These are phyloP conservation scores for Tricholomella constricta DNA, from an alignment of 768 basidiomycete species.

Conservation along the genomic window DNA sequence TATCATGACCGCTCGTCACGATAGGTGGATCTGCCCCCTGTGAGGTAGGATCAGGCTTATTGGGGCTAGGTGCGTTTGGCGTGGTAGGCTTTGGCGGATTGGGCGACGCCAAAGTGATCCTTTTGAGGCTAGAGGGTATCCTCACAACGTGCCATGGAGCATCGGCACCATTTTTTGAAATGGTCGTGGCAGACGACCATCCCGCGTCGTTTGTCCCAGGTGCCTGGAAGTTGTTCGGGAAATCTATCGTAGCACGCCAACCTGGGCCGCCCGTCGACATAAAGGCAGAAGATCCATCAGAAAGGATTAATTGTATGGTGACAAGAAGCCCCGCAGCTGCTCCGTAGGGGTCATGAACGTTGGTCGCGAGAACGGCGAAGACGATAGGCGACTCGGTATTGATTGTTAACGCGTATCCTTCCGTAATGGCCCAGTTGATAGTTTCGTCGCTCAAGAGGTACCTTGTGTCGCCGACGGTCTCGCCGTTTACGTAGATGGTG, in stretches of 20 bases:
- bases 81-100: no score
- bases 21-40: no score
- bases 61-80: background rate
- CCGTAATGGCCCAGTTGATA: no score
- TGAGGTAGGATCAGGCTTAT: no score
- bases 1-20: no score
- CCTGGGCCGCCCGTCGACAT: background rate
- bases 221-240: constrained; percentile 4
- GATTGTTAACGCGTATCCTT: no score
- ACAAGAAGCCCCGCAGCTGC: constrained; percentile 7
- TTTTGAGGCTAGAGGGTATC: background rate
- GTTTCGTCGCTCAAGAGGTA: no score
- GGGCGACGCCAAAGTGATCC: background rate
- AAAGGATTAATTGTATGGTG: constrained; percentile 2
- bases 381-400: no score
- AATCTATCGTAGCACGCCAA: constrained; percentile 3
- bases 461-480: no score
- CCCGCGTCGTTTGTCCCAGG: constrained; percentile 5
- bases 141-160: background rate
- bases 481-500: no score
- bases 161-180: constrained; percentile 7
- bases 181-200: background rate
- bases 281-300: constrained; percentile 6
- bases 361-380: no score
- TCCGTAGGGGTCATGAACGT: no score